phyloP scores from a whole-genome alignment of 495 filamentous ascomycete species.

The Tuber indicum region DNA sequence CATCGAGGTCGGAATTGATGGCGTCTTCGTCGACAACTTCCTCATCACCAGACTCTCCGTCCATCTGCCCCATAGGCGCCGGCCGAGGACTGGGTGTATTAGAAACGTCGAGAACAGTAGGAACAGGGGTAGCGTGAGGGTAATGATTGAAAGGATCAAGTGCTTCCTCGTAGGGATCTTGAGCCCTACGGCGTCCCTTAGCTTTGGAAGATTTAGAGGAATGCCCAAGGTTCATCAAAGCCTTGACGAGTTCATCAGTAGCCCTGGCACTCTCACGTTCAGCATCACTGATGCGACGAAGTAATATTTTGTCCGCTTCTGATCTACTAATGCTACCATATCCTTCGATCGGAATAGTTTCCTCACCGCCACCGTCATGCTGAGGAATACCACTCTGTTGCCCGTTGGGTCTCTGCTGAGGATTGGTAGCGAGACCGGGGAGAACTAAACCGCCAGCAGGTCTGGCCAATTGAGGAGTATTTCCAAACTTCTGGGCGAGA shows the following conservation, averaged over 20 bases:
- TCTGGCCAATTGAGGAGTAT: constrained; percentile 25
- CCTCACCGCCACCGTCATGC: constrained; percentile 64
- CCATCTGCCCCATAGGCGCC: constrained; percentile 50
- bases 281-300: constrained; percentile 32
- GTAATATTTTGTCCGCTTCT: constrained; percentile 37
- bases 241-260: constrained; percentile 36
- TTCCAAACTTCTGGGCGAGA: constrained; percentile 56
- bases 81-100: neutral
- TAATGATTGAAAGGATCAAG: constrained; percentile 35
- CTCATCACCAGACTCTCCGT: constrained; percentile 59
- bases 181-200: constrained; percentile 39
- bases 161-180: constrained; percentile 38
- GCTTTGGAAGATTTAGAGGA: constrained; percentile 36
- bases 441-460: constrained; percentile 36
- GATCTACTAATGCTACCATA: constrained; percentile 41
- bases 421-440: constrained; percentile 30
- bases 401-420: constrained; percentile 43
- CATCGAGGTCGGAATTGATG: constrained; percentile 97
- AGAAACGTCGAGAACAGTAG: neutral
- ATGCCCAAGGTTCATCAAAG: constrained; percentile 44
- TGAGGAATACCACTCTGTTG: constrained; percentile 51
- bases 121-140: constrained; percentile 32
- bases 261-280: constrained; percentile 38
- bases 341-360: constrained; percentile 47
- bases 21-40: constrained; percentile 80